A percentile compares a stretch with the other conserved stretches of the same genome.
Evolutionary conservation across 106 monocot genomes (phyloP).

Genomic region (Xerophyta viscosa): DNA sequence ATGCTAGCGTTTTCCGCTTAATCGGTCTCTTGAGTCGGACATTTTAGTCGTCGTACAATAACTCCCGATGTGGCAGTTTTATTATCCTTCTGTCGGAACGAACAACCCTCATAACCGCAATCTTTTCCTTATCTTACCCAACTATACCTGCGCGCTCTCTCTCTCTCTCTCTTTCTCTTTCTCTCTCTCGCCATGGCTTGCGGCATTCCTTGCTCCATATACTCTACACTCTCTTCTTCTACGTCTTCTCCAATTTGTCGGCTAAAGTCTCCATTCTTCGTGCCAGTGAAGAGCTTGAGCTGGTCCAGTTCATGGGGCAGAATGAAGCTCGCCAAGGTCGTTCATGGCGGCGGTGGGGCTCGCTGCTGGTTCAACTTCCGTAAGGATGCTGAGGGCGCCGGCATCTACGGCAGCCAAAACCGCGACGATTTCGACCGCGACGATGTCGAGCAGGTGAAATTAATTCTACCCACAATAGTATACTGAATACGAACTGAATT

Average conservation of each 20-base stretch:
- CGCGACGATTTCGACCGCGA: conserved; percentile 85
- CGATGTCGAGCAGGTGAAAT: conserved; percentile 78
- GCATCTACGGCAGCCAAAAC: conserved; percentile 74
- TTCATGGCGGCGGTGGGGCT: conserved; percentile 17
- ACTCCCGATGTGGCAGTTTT: too few species aligned
- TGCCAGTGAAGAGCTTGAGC: conserved; percentile 17
- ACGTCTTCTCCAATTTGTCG: conserved; percentile 1
- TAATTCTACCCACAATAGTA: not conserved
- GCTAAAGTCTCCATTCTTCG: conserved; percentile 35
- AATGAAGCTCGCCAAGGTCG: conserved; percentile 4
- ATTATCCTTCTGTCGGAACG: too few species aligned
- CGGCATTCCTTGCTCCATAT: conserved; percentile 17
- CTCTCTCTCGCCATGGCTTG: conserved; percentile 22
- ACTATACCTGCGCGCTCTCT: not conserved
- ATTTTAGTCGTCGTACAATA: too few species aligned
- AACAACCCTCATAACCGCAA: not conserved
- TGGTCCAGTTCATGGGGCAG: conserved; percentile 21
- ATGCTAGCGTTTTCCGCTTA: too few species aligned
- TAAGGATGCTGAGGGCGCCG: conserved; percentile 73
- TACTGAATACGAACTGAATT: too few species aligned
- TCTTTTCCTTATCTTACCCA: not conserved
- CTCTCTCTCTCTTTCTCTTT: conserved; percentile 2
- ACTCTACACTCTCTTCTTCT: conserved; percentile 4
- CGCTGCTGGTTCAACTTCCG: conserved; percentile 78
- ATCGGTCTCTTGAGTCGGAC: too few species aligned